A percentile compares a stretch with the other conserved stretches of the same genome.
Evolutionary conservation across 352 stramenopile species (phyloP).

Genomic region (Peronosclerospora sorghi): DNA sequence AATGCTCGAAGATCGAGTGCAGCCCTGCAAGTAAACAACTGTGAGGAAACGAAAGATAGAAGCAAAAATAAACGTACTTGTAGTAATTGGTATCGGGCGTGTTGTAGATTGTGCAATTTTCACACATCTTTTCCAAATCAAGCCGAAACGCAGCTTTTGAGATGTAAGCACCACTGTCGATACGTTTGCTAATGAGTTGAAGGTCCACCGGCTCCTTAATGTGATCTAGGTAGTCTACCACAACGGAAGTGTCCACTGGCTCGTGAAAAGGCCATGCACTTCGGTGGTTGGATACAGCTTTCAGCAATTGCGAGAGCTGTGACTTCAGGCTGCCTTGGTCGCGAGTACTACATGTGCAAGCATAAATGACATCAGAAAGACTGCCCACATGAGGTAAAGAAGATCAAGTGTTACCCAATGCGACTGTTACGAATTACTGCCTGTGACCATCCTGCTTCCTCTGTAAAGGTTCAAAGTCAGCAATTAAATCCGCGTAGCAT

Average conservation of each 20-base stretch:
- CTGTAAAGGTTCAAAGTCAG: constrained; percentile 20
- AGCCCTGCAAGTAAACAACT: constrained; percentile 26
- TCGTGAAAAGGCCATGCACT: constrained; percentile 97
- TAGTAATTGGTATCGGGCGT: constrained; percentile 92
- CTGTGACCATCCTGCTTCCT: constrained; percentile 80
- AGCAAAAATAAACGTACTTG: constrained; percentile 62
- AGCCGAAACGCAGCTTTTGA: constrained; percentile 86
- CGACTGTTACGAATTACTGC: constrained; percentile 79
- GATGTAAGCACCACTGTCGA: constrained; percentile 82
- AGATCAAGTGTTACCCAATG: constrained; percentile 40
- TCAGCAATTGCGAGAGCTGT: constrained; percentile 80
- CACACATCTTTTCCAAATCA: constrained; percentile 94
- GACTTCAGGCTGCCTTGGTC: constrained; percentile 76
- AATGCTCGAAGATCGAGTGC: constrained; percentile 72
- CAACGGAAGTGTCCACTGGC: constrained; percentile 90
- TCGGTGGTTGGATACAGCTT: constrained; percentile 89
- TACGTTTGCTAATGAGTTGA: constrained; percentile 71
- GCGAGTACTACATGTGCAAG: constrained; percentile 31
- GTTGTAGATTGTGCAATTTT: constrained; percentile 98
- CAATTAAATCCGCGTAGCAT: not conserved
- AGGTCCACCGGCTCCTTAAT: constrained; percentile 93
- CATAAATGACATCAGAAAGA: not conserved
- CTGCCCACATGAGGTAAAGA: not conserved
- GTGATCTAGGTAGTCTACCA: constrained; percentile 95
- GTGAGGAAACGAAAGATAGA: not conserved